A percentile compares a stretch with the other conserved stretches of the same genome.
These are phyloP conservation scores for Populus tomentosa DNA, from an alignment of 441 rosid genomes.

Conservation along the genomic window DNA sequence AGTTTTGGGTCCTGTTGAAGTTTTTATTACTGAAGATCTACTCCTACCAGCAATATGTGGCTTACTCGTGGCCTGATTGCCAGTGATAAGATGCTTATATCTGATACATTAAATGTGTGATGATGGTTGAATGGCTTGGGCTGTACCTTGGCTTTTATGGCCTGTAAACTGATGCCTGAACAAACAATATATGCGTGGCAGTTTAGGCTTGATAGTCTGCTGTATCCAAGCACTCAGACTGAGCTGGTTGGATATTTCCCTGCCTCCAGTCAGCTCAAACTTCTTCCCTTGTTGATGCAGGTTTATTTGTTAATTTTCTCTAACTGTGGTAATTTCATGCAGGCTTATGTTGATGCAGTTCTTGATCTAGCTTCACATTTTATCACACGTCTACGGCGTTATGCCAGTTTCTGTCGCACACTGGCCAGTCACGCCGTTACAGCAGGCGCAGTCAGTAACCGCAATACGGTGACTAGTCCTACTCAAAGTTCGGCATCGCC, in stretches of 20 bases:
- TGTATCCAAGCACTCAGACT: neutral
- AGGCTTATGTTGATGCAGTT: conserved; percentile 99
- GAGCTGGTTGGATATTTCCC: neutral
- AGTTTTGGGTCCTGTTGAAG: conserved; percentile 2
- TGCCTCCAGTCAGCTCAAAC: neutral
- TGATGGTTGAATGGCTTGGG: neutral
- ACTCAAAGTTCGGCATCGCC: conserved; percentile 78
- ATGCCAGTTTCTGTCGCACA: conserved; percentile 99
- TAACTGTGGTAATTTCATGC: conserved; percentile 24
- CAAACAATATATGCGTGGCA: neutral
- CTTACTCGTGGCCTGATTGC: neutral
- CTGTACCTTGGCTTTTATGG: neutral
- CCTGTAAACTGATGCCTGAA: neutral
- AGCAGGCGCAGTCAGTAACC: conserved; percentile 89
- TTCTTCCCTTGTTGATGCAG: neutral
- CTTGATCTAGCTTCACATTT: conserved; percentile 99
- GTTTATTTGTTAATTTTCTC: conserved; percentile 6
- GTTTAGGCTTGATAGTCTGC: neutral
- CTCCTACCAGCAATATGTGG: neutral
- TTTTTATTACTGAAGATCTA: conserved; percentile 6
- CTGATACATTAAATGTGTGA: neutral
- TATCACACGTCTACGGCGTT: conserved; percentile 94
- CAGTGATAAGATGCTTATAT: neutral
- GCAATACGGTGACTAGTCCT: conserved; percentile 80
- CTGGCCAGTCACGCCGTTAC: conserved; percentile 96